Conservation (phyloP, 768 basidiomycete species). For the Suillus variegatus region DNA sequence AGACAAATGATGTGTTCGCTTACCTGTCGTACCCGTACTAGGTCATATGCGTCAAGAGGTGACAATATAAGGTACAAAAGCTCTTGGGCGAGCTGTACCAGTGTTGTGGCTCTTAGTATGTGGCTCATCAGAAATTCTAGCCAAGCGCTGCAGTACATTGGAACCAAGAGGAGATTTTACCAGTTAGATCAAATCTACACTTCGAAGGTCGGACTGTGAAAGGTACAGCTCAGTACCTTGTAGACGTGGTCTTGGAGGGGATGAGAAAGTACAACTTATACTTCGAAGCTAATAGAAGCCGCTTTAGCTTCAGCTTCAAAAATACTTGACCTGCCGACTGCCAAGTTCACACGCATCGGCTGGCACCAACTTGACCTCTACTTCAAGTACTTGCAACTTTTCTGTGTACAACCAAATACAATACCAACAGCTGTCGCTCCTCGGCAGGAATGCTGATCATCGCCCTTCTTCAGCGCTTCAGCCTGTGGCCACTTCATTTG, state of each 20-base stretch:
- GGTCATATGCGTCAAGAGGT: conserved; percentile 36
- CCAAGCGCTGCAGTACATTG: not conserved
- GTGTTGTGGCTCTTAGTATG: not conserved
- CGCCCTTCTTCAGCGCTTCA: not conserved
- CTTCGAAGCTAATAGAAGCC: not conserved
- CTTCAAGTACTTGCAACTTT: not conserved
- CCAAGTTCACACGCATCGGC: not conserved
- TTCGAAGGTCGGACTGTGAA: not conserved
- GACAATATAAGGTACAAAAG: conserved; percentile 31
- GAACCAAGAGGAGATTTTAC: not conserved
- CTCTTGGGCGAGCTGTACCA: conserved; percentile 37
- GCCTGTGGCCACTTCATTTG: not conserved
- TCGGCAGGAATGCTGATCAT: not conserved
- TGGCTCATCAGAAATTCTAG: not conserved
- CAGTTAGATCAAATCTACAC: not conserved
- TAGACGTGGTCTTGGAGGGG: not conserved
- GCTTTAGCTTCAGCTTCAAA: not conserved
- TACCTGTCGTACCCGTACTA: conserved; percentile 38
- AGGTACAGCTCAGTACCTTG: not conserved
- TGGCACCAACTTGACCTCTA: not conserved
- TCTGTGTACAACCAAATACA: not conserved
- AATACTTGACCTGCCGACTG: not conserved
- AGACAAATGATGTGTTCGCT: conserved; percentile 5
- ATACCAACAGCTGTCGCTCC: not conserved
- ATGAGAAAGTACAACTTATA: not conserved